Evolutionary conservation across 1,284 basidiomycete species (phyloP), one percentile per base, ranked within the genome.

Genomic region (Apiotrichum porosum): DNA sequence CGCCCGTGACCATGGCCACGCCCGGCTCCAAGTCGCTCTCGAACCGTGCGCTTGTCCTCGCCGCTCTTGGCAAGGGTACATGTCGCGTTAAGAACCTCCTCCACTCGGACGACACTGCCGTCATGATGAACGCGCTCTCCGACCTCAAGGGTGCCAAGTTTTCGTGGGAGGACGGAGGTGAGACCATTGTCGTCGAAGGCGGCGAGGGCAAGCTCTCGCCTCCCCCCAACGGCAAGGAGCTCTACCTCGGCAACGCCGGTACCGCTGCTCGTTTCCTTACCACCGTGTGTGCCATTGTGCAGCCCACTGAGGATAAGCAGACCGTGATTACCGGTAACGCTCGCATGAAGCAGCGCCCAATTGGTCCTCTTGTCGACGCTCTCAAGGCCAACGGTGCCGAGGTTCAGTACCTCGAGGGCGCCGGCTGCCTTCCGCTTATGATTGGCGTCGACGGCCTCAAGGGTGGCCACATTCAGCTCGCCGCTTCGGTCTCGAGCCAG

Each of bases 191-290:
- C 37, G 93, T 99, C 17, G 76, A 84, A 51, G 94, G 94, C 31
- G 90, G 91, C 14, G 78, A 80, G 52, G 94, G 94, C 4, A 77
- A 77, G 3, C 81, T 98, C n/a, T 78, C 80, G 1, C 81, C 87
- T 3, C 91, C 92, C 8, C 73, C 80, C 1, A 79, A 80, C 48
- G 84, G 83, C 55, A 91, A 90, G 72, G 87, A 95, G 64, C 76
- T 98, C 45, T 99, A 97, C 73, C 85, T 99, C 37, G 89, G 89
- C 41, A 99, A 98, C 65, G 94, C 94, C 6, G 95, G 95, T 23
- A 99, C 95, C 1, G 95, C 95, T 12, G 92, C 93, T 6, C 88
- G 95, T 37, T 98, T 99, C 83, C 81, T 99, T 52, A 90, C 95
- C 13, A 92, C 90, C 1, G 92, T 98, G 41, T 95, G 92, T 71